Percentiles rank a stretch among this genome's conserved stretches.
Conservation (phyloP, 2,329 filamentous ascomycete genomes). For the Sclerotiophoma versabilis region DNA sequence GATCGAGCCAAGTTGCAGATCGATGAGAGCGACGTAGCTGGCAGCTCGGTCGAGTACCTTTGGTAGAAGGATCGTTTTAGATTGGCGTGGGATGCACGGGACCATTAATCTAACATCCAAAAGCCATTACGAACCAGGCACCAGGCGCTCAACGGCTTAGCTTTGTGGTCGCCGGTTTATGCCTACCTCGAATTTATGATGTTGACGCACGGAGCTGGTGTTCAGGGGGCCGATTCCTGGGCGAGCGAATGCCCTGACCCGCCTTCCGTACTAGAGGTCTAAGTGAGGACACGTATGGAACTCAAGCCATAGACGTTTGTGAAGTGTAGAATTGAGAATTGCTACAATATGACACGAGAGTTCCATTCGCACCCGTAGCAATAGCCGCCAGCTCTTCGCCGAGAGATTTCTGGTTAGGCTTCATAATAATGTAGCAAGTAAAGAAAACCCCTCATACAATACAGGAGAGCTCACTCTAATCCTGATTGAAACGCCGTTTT, state of each 20-base stretch:
- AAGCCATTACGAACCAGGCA: too few species aligned
- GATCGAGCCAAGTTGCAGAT: too few species aligned
- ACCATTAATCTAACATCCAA: too few species aligned
- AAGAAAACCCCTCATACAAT: not conserved
- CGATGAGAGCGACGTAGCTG: too few species aligned
- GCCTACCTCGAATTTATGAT: too few species aligned
- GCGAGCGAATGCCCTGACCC: not conserved
- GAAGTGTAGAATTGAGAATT: not conserved
- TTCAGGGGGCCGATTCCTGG: too few species aligned
- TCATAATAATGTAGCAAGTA: not conserved
- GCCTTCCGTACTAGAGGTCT: not conserved
- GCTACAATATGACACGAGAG: not conserved
- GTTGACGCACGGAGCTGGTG: too few species aligned
- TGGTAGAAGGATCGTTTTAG: too few species aligned
- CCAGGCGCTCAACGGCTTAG: too few species aligned
- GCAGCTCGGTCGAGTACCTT: too few species aligned
- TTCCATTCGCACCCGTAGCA: not conserved
- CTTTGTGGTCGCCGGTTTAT: too few species aligned
- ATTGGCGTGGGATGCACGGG: too few species aligned
- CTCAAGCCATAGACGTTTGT: not conserved
- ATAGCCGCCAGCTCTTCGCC: conserved; percentile 1
- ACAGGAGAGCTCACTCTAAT: conserved; percentile 5
- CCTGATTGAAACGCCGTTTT: conserved; percentile 6
- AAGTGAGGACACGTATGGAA: not conserved
- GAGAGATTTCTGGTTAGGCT: not conserved